Base-by-base conservation (phyloP, 306 rosid species). In the Nissolia schottii region DNA sequence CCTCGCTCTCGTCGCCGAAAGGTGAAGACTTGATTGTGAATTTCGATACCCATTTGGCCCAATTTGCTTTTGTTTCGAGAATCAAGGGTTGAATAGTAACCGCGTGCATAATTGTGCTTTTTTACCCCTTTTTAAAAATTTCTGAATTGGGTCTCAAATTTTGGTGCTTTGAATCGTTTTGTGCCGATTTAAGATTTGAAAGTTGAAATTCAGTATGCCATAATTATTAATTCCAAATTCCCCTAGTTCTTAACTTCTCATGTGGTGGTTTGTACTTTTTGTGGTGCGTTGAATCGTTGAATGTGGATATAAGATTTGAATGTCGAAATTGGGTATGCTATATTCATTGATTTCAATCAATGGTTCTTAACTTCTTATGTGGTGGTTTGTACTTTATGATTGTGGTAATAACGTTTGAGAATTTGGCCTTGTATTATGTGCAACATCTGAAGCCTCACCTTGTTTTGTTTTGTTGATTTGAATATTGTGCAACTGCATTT, bases 1-100 rank as follows among this genome's bases (percentile, higher is more conserved):
- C 7, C 91, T 94, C 59, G 4, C 67, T 16, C 54, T 79, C 3
- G 97, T 77, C 54, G 88, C 97, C n/a, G 75, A 83, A 76, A 84
- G 97, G 97, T 93, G 22, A 13, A 14, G 38, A 14, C 70, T 50
- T 62, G 43, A 27, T 41, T 28, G 1, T 29, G 6, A 22, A 43
- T 45, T 69, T 45, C 40, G 67, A 49, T 40, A 29, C 79, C 62
- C 76, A 1, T 49, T 37, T 45, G 3, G 23, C 16, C 12, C 13
- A 2, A 20, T 38, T n/a, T 15, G 1, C 12, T 45, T 62, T 45
- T 18, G 28, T 69, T 29, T 20, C 3, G 7, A 22, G 15, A 31
- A 14, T 57, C 23, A 57, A 13, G 25, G 51, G 19, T 45, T n/a
- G 14, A 8, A n/a, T 45, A 5, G 7, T 31, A 69, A 22, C 22